Percentiles rank a stretch among this genome's conserved stretches.
These are phyloP conservation scores for Termitomyces sp. DNA, from an alignment of 768 basidiomycete species.

Conservation along the genomic window DNA sequence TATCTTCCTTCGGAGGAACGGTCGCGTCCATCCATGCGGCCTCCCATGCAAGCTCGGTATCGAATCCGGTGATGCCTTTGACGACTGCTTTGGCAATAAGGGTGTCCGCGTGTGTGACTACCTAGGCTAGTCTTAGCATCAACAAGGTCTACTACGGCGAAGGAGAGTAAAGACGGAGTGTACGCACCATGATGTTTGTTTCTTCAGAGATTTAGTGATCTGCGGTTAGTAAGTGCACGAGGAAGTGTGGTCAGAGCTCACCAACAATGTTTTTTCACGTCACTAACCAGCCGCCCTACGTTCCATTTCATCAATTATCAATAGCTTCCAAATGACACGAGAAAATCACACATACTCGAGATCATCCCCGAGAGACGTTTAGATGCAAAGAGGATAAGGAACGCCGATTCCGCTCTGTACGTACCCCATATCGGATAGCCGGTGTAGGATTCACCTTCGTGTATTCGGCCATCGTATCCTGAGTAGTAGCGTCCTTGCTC, in stretches of 20 bases:
- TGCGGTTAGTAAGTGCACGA: not conserved
- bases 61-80: conserved; percentile 63
- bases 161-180: not conserved
- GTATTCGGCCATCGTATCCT: conserved; percentile 66
- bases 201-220: conserved; percentile 31
- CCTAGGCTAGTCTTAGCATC: conserved; percentile 31
- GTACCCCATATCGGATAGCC: conserved; percentile 86
- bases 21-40: conserved; percentile 75
- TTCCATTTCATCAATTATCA: not conserved
- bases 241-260: conserved; percentile 18
- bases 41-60: conserved; percentile 62
- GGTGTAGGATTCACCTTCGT: conserved; percentile 60
- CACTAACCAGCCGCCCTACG: conserved; percentile 74
- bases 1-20: conserved; percentile 56
- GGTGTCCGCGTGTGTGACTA: conserved; percentile 78
- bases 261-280: conserved; percentile 90
- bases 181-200: conserved; percentile 76
- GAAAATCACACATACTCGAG: conserved; percentile 35
- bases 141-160: not conserved
- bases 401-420: conserved; percentile 76
- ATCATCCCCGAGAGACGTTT: conserved; percentile 77
- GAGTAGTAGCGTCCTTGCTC: conserved; percentile 73
- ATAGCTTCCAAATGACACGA: no score
- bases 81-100: conserved; percentile 68
- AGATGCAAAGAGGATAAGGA: conserved; percentile 73